Base-by-base conservation (phyloP, 1,284 basidiomycete genomes). In the Apiotrichum domesticum region DNA sequence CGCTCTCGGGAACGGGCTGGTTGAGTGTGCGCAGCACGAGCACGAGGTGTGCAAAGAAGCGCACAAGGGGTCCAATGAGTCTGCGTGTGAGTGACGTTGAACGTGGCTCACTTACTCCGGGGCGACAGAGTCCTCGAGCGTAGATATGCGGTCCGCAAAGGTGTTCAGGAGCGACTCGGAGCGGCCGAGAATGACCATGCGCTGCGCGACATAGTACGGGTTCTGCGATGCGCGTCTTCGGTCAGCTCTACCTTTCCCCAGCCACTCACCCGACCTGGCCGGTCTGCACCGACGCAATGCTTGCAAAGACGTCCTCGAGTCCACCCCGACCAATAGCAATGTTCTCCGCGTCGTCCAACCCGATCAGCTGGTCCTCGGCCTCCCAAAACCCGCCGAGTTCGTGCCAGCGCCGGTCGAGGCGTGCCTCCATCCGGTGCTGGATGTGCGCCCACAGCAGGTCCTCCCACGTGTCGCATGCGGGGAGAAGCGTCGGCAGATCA, bases 41-140 rank as follows among this genome's bases (percentile, higher is more conserved):
- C 61, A 91, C 90, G n/a, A 98, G 79, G 68, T 98, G 95, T 0
- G 93, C 86, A 70, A 96, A 97, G 80, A 99, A 98, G 32, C 94
- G 88, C 33, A 83, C 65, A 15, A 82, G 68, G 10, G 80, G 78
- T 3, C 71, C 66, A 29, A 76, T 61, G 37, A 56, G 53, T 7
- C 35, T 41, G 13, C 21, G n/a, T 42, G 50, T 21, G 15, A 45
- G 46, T 29, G 29, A 29, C 3, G 37, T 39, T 13, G n/a, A n/a
- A n/a, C n/a, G n/a, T 3, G 39, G 7, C 9, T 1, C 8, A 77
- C 86, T 58, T 65, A 90, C 88, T 90, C 86, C 42, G 83, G 72
- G 3, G 51, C 82, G 78, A 65, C 82, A 8, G 57, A 48, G 69
- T 66, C 65, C 40, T 72, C 72, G 5, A 76, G 59, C 6, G 61